These are phyloP conservation scores for Coniochaeta sp. DNA, from an alignment of 2,329 filamentous ascomycete genomes.

Conservation along the genomic window DNA sequence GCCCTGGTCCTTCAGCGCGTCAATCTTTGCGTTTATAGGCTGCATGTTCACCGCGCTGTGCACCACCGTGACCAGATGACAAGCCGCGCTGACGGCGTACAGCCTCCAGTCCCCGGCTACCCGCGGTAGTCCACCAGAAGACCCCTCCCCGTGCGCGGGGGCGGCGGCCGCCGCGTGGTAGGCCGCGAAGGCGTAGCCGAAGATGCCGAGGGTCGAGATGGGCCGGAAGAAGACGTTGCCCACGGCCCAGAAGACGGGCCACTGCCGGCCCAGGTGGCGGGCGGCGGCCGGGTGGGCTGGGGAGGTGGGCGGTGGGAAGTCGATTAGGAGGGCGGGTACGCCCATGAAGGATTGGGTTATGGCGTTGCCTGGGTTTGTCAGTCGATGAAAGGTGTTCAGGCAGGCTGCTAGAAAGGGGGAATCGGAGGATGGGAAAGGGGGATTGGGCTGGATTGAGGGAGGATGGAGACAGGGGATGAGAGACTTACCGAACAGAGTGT, in stretches of 20 bases:
- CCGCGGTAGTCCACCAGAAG: too few relatives aligned
- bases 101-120: constrained; percentile 31
- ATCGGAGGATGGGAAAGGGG: background rate
- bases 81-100: constrained; percentile 31
- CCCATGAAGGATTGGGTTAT: constrained; percentile 46
- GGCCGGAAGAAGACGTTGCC: constrained; percentile 43
- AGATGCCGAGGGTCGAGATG: constrained; percentile 37
- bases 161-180: constrained; percentile 21
- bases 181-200: constrained; percentile 36
- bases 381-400: background rate
- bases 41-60: constrained; percentile 43
- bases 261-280: constrained; percentile 36
- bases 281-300: constrained; percentile 23
- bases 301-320: constrained; percentile 12
- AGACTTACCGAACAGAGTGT: constrained; percentile 35
- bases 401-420: too few relatives aligned
- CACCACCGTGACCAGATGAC: constrained; percentile 37
- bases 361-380: constrained; percentile 32
- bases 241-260: constrained; percentile 41
- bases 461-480: background rate
- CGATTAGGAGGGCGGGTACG: constrained; percentile 35
- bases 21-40: constrained; percentile 39
- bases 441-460: background rate
- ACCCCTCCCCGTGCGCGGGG: too few relatives aligned
- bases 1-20: constrained; percentile 20